Evolutionary conservation across 139 green algal species (phyloP), one percentile per base, ranked within the genome.

Genomic region (Chlamydomonas sp.): DNA sequence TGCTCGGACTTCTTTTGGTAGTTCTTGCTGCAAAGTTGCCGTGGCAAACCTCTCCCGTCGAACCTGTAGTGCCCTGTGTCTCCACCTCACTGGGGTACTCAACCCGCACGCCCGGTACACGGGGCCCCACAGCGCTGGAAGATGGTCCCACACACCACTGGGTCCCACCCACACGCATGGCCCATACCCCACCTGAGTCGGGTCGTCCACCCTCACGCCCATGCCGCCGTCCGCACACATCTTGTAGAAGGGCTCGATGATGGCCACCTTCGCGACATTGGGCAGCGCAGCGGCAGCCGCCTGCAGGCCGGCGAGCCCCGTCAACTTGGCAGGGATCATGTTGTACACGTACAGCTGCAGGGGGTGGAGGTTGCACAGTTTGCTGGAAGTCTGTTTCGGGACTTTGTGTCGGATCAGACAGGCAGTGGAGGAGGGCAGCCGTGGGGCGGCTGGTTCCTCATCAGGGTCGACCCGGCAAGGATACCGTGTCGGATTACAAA

Each of bases 231-330:
- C 91, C 60, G n/a, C 31, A 63, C 89, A 85, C 14, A 89, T 3
- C 80, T 94, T 94, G 77, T 79, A 92, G 84, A 77, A 94, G 0
- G 91, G 91, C 79, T 94, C 91, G 57, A 92, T 64, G 67, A 94
- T 78, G 5, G 84, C 89, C 18, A 94, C 49, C n/a, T 57, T 5
- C 49, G 62, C 49, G 20, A 88, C 88, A 59, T 84, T 49, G 10
- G 79, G 84, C 15, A 93, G 81, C 85, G 63, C n/a, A 2, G 12
- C 5, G 31, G 78, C 63, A 0, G 58, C 88, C 3, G 57, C 68
- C 4, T 1, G 6, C 66, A 91, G 58, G 4, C 68, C 81, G 17
- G 57, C 31, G 9, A 49, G 57, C 2, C 60, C 85, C 31, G 5
- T 18, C 4, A 69, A 10, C 9, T 61, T 8, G 77, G 63, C 4